Conservation (phyloP, 805 yeast genomes). For the Cyberlindnera subsufficiens region DNA sequence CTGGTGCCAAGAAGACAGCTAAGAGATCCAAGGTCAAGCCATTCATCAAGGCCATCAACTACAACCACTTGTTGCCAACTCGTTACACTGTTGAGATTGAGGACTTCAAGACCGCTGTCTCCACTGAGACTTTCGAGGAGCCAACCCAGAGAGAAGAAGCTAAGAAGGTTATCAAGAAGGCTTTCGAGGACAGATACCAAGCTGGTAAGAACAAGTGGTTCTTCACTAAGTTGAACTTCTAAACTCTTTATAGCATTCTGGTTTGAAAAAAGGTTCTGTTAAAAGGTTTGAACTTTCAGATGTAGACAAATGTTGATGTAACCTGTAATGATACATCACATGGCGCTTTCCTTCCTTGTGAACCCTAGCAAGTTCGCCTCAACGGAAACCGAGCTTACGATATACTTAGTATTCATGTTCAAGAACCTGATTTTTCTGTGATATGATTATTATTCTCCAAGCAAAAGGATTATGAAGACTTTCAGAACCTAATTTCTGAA, state of each 20-base stretch:
- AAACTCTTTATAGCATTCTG: conserved; percentile 22
- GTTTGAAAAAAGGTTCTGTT: conserved; percentile 4
- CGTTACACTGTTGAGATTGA: conserved; percentile 98
- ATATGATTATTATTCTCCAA: no score
- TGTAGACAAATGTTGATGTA: no score
- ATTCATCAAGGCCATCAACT: conserved; percentile 97
- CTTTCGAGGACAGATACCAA: conserved; percentile 98
- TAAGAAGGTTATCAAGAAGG: conserved; percentile 97
- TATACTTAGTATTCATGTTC: no score
- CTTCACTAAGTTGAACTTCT: conserved; percentile 95
- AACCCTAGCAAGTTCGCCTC: no score
- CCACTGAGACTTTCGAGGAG: conserved; percentile 92
- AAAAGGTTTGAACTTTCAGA: background rate
- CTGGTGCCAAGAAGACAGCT: conserved; percentile 94
- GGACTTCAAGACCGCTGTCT: conserved; percentile 83
- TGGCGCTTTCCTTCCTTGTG: no score
- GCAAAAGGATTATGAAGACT: no score
- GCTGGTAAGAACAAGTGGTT: conserved; percentile 99
- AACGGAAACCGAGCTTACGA: no score
- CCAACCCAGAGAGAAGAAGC: conserved; percentile 99
- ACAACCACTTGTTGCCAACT: conserved; percentile 99
- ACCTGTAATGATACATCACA: no score
- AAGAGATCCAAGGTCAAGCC: conserved; percentile 99
- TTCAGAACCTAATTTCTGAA: no score
- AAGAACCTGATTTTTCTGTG: no score